phyloP scores from a whole-genome alignment of 164 flowering plant genomes.

The Magnolia changhungtana region DNA sequence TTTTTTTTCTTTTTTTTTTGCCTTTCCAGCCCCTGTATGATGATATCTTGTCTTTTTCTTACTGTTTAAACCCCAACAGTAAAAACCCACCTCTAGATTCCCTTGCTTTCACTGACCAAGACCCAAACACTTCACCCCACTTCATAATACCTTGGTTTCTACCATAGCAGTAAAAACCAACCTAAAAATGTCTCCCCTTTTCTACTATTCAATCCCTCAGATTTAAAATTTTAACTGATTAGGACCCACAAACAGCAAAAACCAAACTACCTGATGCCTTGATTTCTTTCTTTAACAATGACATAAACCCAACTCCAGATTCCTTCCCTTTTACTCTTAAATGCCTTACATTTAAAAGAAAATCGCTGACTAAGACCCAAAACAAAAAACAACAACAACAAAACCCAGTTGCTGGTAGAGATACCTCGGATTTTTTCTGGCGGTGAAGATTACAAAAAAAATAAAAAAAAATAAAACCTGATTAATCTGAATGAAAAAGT shows the following conservation, averaged over 20 bases:
- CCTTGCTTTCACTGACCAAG: neutral
- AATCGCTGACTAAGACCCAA: no score
- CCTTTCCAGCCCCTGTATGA: neutral
- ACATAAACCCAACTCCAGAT: neutral
- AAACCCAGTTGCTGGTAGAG: no score
- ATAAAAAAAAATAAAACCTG: no score
- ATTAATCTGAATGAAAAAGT: no score
- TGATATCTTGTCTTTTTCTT: neutral
- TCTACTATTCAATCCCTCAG: neutral
- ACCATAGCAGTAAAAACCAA: neutral
- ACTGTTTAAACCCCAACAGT: neutral
- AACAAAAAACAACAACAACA: no score
- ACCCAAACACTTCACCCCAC: neutral
- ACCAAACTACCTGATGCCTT: neutral
- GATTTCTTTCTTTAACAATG: neutral
- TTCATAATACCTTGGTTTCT: neutral
- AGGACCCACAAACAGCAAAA: neutral
- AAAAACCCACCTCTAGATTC: neutral
- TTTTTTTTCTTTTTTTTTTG: neutral
- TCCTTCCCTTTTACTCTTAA: neutral
- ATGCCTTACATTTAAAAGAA: neutral
- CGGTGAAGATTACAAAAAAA: no score
- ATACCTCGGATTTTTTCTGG: no score
- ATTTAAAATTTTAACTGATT: neutral
- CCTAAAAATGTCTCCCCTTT: neutral